phyloP scores from a whole-genome alignment of 768 basidiomycete genomes.

The Glaciozyma antarctica region DNA sequence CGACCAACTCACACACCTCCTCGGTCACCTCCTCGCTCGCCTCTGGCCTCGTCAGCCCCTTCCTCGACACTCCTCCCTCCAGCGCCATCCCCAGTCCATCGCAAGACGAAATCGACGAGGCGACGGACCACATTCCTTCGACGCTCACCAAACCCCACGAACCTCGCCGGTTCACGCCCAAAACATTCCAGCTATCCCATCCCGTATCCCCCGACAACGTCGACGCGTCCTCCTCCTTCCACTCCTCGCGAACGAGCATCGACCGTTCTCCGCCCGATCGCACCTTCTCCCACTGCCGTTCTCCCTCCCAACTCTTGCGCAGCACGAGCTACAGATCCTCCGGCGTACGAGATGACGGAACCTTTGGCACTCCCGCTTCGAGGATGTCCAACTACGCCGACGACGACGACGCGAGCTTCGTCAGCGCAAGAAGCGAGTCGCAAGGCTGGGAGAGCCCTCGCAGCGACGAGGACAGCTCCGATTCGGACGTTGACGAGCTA shows the following conservation, averaged over 20 bases:
- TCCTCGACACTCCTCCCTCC: too few species aligned
- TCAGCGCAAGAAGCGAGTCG: background rate
- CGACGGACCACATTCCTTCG: background rate
- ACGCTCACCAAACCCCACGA: background rate
- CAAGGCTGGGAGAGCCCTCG: too few species aligned
- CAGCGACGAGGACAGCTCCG: background rate
- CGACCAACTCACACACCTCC: too few species aligned
- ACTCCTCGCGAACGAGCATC: background rate
- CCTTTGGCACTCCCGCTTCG: background rate
- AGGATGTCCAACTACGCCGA: background rate
- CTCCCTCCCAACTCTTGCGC: too few species aligned
- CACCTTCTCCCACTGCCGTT: background rate
- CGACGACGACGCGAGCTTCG: background rate
- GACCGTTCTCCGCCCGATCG: background rate
- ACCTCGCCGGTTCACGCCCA: constrained; percentile 5
- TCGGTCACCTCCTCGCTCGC: too few species aligned
- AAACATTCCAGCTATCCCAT: constrained; percentile 12
- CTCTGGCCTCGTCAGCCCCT: too few species aligned
- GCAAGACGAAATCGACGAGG: too few species aligned
- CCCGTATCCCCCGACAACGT: constrained; percentile 9
- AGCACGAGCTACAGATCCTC: too few species aligned
- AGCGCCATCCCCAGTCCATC: background rate
- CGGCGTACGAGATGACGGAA: background rate
- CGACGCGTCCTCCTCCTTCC: background rate
- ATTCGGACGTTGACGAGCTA: background rate